Conservation (phyloP, 2,329 filamentous ascomycete genomes). For the Sclerotinia trifoliorum region DNA sequence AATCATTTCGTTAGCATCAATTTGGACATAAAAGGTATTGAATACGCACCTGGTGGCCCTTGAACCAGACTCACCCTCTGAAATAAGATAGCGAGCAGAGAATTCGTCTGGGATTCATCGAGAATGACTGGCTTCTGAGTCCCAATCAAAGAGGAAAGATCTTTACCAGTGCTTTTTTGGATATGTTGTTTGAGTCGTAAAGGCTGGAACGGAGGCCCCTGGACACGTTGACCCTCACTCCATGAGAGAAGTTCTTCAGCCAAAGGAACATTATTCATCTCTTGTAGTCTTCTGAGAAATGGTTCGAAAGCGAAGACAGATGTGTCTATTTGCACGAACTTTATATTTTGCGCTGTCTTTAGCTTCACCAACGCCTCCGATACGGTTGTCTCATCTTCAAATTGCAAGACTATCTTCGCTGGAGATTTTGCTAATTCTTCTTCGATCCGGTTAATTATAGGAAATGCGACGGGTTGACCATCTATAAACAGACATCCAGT, state of each 20-base stretch:
- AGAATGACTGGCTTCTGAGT: slow-evolving; percentile 42
- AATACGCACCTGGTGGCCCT: slow-evolving; percentile 55
- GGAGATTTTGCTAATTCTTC: slow-evolving; percentile 45
- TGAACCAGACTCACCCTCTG: slow-evolving; percentile 62
- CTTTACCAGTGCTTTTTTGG: slow-evolving; percentile 24
- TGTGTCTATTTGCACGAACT: slow-evolving; percentile 61
- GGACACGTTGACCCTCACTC: slow-evolving; percentile 24
- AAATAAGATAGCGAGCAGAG: slow-evolving; percentile 54
- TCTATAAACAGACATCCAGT: slow-evolving; percentile 60
- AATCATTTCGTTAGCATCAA: slow-evolving; percentile 11
- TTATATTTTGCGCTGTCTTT: slow-evolving; percentile 39
- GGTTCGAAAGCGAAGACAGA: slow-evolving; percentile 69
- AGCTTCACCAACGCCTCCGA: slow-evolving; percentile 49
- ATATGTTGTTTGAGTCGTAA: slow-evolving; percentile 36
- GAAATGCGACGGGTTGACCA: slow-evolving; percentile 58
- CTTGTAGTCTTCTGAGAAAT: slow-evolving; percentile 58
- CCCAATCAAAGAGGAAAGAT: slow-evolving; percentile 39
- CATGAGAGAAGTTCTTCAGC: slow-evolving; percentile 51
- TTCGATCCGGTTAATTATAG: slow-evolving; percentile 53
- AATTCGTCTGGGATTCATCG: slow-evolving; percentile 55
- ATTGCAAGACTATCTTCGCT: slow-evolving; percentile 52
- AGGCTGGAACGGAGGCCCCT: slow-evolving; percentile 29
- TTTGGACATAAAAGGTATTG: no score
- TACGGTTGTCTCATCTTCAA: slow-evolving; percentile 49
- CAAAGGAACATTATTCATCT: slow-evolving; percentile 55